A percentile compares a stretch with the other conserved stretches of the same genome.
Conservation (phyloP, 2,329 filamentous ascomycete genomes). For the Cordyceps farinosa region DNA sequence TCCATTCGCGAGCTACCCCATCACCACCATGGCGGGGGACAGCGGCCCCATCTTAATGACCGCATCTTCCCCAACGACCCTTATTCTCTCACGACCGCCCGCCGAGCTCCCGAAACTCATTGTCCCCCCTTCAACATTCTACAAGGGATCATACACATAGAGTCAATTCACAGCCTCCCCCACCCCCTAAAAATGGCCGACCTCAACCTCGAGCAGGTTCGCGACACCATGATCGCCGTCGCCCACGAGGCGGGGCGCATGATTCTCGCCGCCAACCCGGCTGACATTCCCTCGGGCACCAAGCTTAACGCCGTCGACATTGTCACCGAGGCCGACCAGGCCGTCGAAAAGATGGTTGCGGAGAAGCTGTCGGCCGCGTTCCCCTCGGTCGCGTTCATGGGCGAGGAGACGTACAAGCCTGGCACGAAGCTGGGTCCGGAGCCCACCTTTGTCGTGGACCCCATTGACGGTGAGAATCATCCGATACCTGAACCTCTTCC, state of each 20-base stretch:
- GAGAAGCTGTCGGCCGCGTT: constrained; percentile 48
- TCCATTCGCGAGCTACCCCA: background rate
- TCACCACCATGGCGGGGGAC: background rate
- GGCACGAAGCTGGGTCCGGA: constrained; percentile 58
- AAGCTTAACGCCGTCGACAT: constrained; percentile 68
- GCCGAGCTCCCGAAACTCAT: background rate
- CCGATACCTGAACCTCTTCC: too few species aligned
- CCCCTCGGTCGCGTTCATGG: constrained; percentile 62
- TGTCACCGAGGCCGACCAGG: constrained; percentile 65
- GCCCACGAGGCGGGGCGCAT: constrained; percentile 62
- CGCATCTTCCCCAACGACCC: background rate
- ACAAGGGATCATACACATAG: too few species aligned
- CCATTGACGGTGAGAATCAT: constrained; percentile 61
- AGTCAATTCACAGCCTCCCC: background rate
- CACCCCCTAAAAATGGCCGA: constrained; percentile 44
- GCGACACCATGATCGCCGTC: constrained; percentile 56
- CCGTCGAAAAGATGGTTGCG: constrained; percentile 61
- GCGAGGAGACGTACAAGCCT: constrained; percentile 72
- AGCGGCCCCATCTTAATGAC: constrained; percentile 3
- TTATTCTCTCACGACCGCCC: background rate
- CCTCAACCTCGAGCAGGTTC: constrained; percentile 58
- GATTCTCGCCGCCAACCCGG: constrained; percentile 60
- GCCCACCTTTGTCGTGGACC: constrained; percentile 78
- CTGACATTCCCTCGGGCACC: constrained; percentile 52
- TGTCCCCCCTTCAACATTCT: background rate